Evolutionary conservation across 2,329 filamentous ascomycete genomes (phyloP), one percentile per base, ranked within the genome.

Genomic region (Malbranchea cinnamomea): DNA sequence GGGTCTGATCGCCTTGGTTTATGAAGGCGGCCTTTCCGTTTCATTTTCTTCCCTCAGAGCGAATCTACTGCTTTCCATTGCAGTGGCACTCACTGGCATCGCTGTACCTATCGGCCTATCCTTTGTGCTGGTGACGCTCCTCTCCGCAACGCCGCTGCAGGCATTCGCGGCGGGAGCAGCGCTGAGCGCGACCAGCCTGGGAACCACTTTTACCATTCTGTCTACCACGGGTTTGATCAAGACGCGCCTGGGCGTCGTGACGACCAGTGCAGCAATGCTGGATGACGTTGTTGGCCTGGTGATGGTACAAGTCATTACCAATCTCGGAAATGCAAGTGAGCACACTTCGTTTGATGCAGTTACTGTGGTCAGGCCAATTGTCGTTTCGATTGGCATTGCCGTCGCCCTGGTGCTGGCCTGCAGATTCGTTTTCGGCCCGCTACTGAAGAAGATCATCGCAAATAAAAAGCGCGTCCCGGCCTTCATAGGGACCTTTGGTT

Each of bases 221-320:
- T 68, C 65, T 0, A 75, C 80, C 6, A 73, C 71, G 2, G 61
- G 61, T 2, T 49, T 76, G 7, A 56, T 55, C n/a, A 47, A 56
- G 2, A 72, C 65, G 6, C 54, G 68, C 2, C 47, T 75, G 0
- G 81, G 56, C 33, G 71, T 54, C 6, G 68, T 89, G 0, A 60
- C 84, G 1, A 69, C 70, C 2, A 74, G 69, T 35, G 79, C 78
- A 1, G 81, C 80, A 0, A 80, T 89, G 69, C 69, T 89, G 55
- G 81, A 89, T 46, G 80, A 89, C 52, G 74, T 87, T 0, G 67
- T 80, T 2, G 79, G 78, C 0, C 56, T 87, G 6, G 69, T 85
- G 5, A 78, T 87, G 69, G 75, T 83, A 0, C 71, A 81, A 40
- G 66, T 87, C 26, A 75, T 89, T 13, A 68, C 75, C 0, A 74